Evolutionary conservation across 306 rosid genomes (phyloP).

Genomic region (Boehmeria nivea): DNA sequence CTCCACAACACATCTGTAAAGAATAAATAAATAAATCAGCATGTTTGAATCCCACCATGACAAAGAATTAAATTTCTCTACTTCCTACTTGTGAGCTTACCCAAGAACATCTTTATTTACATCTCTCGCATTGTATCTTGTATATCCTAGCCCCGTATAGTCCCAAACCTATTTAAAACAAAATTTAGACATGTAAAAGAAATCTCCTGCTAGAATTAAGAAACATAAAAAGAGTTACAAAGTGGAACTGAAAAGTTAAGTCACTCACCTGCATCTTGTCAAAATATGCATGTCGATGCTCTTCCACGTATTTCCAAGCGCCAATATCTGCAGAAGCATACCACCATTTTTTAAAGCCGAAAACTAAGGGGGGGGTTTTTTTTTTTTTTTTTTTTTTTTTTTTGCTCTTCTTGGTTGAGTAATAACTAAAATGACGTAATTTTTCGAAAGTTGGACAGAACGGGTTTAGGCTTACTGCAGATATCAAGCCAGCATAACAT

Average conservation of each 20-base stretch:
- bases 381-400: no score
- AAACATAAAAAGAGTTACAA: background rate
- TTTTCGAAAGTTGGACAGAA: no score
- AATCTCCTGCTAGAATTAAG: no score
- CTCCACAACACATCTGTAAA: slow-evolving; percentile 82
- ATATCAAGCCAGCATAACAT: no score
- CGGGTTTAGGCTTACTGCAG: no score
- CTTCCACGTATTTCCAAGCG: slow-evolving; percentile 86
- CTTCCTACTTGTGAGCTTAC: slow-evolving; percentile 37
- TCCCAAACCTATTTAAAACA: slow-evolving; percentile 88
- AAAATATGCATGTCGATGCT: slow-evolving; percentile 78
- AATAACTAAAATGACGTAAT: no score
- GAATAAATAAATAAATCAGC: slow-evolving; percentile 14
- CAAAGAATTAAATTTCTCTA: slow-evolving; percentile 10
- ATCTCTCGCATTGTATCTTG: slow-evolving; percentile 77
- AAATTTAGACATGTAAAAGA: slow-evolving; percentile 9
- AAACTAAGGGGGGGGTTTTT: no score
- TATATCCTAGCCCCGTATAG: slow-evolving; percentile 82
- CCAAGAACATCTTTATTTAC: slow-evolving; percentile 77
- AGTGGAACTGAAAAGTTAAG: background rate
- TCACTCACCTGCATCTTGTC: slow-evolving; percentile 75
- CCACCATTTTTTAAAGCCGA: slow-evolving; percentile 22
- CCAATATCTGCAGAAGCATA: slow-evolving; percentile 63
- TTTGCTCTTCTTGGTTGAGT: slow-evolving; percentile 10
- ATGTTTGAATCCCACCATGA: slow-evolving; percentile 25